Conservation (phyloP, 2,329 filamentous ascomycete species). For the Zasmidium angulare region DNA sequence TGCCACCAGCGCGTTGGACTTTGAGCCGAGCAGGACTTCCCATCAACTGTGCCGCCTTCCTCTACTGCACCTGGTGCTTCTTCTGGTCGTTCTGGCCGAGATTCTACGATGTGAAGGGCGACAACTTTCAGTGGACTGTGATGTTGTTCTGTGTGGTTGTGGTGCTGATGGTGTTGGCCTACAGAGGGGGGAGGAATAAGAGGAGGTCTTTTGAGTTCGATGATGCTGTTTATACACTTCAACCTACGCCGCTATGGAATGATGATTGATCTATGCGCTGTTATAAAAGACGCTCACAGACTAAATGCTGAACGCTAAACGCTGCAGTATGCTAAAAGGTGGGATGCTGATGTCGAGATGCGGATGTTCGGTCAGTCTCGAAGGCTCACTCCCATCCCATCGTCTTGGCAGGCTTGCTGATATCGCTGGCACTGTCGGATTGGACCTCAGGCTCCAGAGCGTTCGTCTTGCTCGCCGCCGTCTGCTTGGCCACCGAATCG, state of each 20-base stretch:
- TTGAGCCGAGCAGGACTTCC: constrained; percentile 39
- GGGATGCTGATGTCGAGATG: too few relatives aligned
- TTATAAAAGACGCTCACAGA: neutral
- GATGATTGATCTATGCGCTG: neutral
- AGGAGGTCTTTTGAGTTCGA: neutral
- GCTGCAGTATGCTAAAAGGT: too few relatives aligned
- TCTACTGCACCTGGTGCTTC: constrained; percentile 37
- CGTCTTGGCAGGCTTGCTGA: constrained; percentile 7
- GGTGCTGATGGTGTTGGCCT: constrained; percentile 1
- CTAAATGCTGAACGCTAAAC: neutral
- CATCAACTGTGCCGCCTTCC: constrained; percentile 38
- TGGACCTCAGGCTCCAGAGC: neutral
- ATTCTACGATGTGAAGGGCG: constrained; percentile 33
- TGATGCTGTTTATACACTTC: neutral
- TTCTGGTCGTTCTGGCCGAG: constrained; percentile 46
- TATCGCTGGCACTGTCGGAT: constrained; percentile 4
- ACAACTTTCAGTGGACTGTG: constrained; percentile 54
- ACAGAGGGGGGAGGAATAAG: neutral
- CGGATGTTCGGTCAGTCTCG: too few relatives aligned
- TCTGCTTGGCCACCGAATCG: too few relatives aligned
- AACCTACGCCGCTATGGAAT: neutral
- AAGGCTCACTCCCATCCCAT: constrained; percentile 6
- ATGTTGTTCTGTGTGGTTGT: constrained; percentile 40
- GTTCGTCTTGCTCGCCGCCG: too few relatives aligned
- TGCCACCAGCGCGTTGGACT: constrained; percentile 39